phyloP scores from a whole-genome alignment of 2,329 filamentous ascomycete species.

The Anthostomella pinea region DNA sequence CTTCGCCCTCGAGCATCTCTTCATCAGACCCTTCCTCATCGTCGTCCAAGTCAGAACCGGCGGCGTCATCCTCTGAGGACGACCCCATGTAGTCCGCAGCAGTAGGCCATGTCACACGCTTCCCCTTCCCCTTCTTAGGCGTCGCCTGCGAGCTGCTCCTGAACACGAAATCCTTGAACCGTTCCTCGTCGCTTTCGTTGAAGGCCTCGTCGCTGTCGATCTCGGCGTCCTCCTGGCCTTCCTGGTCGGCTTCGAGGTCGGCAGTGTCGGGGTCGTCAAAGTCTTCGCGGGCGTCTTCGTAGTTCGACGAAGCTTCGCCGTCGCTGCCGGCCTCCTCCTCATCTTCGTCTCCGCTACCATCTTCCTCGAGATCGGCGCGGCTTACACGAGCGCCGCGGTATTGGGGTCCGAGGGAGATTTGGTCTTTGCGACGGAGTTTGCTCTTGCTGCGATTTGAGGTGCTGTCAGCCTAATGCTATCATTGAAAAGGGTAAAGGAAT shows the following conservation, averaged over 20 bases:
- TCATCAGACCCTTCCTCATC: slow-evolving; percentile 37
- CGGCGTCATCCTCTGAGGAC: slow-evolving; percentile 36
- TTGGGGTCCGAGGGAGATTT: slow-evolving; percentile 67
- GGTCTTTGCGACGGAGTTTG: slow-evolving; percentile 73
- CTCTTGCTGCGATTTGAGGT: slow-evolving; percentile 69
- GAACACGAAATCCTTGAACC: slow-evolving; percentile 70
- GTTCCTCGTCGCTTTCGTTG: slow-evolving; percentile 79
- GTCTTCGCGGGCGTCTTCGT: slow-evolving; percentile 29
- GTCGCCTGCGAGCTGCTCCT: slow-evolving; percentile 55
- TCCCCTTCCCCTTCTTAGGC: slow-evolving; percentile 31
- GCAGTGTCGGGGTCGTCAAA: slow-evolving; percentile 57
- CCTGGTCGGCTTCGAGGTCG: slow-evolving; percentile 51
- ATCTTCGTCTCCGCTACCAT: slow-evolving; percentile 29
- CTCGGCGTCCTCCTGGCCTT: slow-evolving; percentile 50
- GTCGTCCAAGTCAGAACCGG: slow-evolving; percentile 36
- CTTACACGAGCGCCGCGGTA: slow-evolving; percentile 78
- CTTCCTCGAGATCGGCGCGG: slow-evolving; percentile 54
- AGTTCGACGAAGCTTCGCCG: slow-evolving; percentile 33
- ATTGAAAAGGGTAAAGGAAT: slow-evolving; percentile 12
- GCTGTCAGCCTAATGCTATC: too few species aligned
- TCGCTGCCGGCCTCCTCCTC: slow-evolving; percentile 42
- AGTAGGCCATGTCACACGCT: slow-evolving; percentile 40
- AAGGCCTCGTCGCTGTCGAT: slow-evolving; percentile 70
- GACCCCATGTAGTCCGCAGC: slow-evolving; percentile 57
- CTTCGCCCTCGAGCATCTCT: slow-evolving; percentile 24